Evolutionary conservation across 306 rosid species (phyloP), one percentile per base, ranked within the genome.

Genomic region (Carpinus viminea): DNA sequence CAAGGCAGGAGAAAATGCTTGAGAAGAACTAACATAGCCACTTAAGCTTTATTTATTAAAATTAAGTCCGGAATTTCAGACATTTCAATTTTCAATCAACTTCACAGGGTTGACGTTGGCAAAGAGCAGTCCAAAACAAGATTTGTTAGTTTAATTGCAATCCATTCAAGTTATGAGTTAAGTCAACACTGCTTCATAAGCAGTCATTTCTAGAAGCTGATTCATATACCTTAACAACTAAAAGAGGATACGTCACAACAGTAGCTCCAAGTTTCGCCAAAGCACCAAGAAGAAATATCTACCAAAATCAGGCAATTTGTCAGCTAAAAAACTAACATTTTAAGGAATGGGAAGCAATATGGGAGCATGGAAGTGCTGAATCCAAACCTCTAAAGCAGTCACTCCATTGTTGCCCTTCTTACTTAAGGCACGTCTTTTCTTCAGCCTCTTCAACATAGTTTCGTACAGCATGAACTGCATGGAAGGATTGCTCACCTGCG

Each of bases 201-300:
- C 54, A 56, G 10, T 53, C 51, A 69, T 60, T 66, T 46, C 24
- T 55, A 61, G 34, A 79, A 72, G 75, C 20, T 6, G 73, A 76
- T 8, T 46, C 16, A 73, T 73, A 76, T 90, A 95, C 99, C 99
- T 95, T 95, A 50, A 95, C 93, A 76, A 95, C 99, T 69, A 95
- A 80, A 59, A 95, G 91, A 74, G 99, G 99, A 89, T 95, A 95
- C 3, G 97, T 95, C 68, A 95, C 87, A 56, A 91, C 88, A 16
- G 99, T 95, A 71, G 99, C 99, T 80, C 99, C 98, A 68, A 95
- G 93, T 86, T 95, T 95, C 46, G 98, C 98, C 64, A 95, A 71
- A 46, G 98, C 98, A 68, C 98, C 98, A 68, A 93, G 96, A 78
- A 93, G 83, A 90, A 95, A 95, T 68, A 91, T 78, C 99, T 95